Evolutionary conservation across 345 rosid genomes (phyloP), one percentile per base, ranked within the genome.

Genomic region (Euphorbia peplus): DNA sequence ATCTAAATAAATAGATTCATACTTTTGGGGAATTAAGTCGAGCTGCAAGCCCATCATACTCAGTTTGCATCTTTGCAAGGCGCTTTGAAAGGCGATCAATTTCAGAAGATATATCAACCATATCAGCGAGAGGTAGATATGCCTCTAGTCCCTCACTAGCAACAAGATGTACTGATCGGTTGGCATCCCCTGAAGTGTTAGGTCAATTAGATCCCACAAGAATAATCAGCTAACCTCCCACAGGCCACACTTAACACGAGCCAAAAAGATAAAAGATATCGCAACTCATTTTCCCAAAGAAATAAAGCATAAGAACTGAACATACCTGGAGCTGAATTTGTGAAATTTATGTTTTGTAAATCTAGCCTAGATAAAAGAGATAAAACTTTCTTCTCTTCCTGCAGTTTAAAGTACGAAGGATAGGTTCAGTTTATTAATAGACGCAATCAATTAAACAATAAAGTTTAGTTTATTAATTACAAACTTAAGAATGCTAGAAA

Each of bases 111-210:
- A 95, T 81, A 76, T 88, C 95, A 69, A 95, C 91, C 97, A 95
- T 89, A 71, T 84, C 97, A 5, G 93, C 85, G 58, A 95, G 96
- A 13, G 97, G 97, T 59, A 95, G 95, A 83, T 89, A 91, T 53
- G 99, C 97, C 79, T 95, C 99, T 54, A 95, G 84, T 60, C 97
- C 99, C 79, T 95, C 95, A 69, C 97, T 84, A 26, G 97, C 99
- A 74, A 95, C 97, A 60, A 95, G 77, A 77, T 95, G 99, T 47
- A 95, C 90, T 10, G 96, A 95, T 26, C 78, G 83, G 59, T 85
- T 83, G 62, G 90, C 97, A 80, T 91, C 87, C 75, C 76, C 97
- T 93, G 79, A 73, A 70, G 65, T 12, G 54, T 25, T 13, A 68
- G n/a, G 53, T 56, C 69, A 72, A 54, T 63, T 35, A 41, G 57